Conservation (phyloP, 805 yeast genomes). For the Phaffomyces opuntiae region DNA sequence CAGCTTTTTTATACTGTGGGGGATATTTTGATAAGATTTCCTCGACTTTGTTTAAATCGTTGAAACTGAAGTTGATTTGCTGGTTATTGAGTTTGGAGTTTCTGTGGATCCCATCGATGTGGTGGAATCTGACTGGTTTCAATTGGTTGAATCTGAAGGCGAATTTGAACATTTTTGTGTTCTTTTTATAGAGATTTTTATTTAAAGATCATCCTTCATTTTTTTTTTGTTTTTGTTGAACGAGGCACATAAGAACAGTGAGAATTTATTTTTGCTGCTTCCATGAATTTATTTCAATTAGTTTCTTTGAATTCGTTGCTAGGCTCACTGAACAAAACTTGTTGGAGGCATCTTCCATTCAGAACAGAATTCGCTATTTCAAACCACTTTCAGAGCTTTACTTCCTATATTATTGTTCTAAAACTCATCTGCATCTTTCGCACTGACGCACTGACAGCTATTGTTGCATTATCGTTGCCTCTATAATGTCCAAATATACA, state of each 20-base stretch:
- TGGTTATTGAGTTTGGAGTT: constrained; percentile 63
- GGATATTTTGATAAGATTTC: constrained; percentile 76
- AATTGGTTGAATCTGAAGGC: background rate
- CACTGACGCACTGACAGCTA: no score
- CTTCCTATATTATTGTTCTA: no score
- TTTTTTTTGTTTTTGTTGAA: no score
- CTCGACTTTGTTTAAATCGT: constrained; percentile 60
- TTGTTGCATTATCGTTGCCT: no score
- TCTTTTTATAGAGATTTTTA: background rate
- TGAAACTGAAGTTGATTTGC: constrained; percentile 65
- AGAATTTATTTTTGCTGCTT: no score
- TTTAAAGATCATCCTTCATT: no score
- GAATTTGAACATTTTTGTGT: background rate
- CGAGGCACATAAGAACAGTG: no score
- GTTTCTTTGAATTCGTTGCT: no score
- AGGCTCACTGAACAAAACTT: no score
- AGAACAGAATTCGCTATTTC: background rate
- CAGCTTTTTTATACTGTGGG: constrained; percentile 78
- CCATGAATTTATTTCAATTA: no score
- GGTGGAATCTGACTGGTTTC: constrained; percentile 7
- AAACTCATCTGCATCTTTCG: no score
- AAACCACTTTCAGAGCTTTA: no score
- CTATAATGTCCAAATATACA: constrained; percentile 1
- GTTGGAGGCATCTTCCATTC: background rate
- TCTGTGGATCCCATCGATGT: constrained; percentile 51